A percentile compares a stretch with the other conserved stretches of the same genome.
Evolutionary conservation across 176 grass and related monocot species (phyloP).

Genomic region (Poa pratensis): DNA sequence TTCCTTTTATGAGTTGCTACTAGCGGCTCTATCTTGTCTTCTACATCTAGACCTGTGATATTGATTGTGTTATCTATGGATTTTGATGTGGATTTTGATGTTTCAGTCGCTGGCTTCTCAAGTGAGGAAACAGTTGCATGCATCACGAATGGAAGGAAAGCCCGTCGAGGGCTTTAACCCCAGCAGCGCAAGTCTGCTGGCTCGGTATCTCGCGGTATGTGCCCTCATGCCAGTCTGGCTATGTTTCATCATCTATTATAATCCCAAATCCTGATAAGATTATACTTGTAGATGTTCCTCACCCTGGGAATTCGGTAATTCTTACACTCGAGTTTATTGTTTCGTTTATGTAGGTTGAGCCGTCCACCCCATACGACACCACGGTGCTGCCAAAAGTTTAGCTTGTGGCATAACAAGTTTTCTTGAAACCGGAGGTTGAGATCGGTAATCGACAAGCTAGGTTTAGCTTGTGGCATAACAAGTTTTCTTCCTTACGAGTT

Average conservation of each 20-base stretch:
- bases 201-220: constrained; percentile 30
- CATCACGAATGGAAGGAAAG: constrained; percentile 36
- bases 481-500: constrained; percentile 6
- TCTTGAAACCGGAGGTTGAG: not conserved
- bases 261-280: not conserved
- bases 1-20: no score
- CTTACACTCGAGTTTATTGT: not conserved
- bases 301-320: not conserved
- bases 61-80: constrained; percentile 3
- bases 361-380: constrained; percentile 43
- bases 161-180: constrained; percentile 43
- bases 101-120: constrained; percentile 85
- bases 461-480: constrained; percentile 6
- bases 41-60: not conserved
- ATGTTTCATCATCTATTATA: constrained; percentile 1
- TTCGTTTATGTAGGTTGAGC: constrained; percentile 57
- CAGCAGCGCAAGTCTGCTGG: constrained; percentile 40
- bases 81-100: constrained; percentile 47
- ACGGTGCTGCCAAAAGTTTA: constrained; percentile 62
- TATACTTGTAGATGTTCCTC: not conserved
- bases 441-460: constrained; percentile 9
- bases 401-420: no score
- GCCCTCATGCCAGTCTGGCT: not conserved
- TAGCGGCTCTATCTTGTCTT: no score
- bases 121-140: constrained; percentile 62